Evolutionary conservation across 768 basidiomycete genomes (phyloP).

Genomic region (Hericium alpestre): DNA sequence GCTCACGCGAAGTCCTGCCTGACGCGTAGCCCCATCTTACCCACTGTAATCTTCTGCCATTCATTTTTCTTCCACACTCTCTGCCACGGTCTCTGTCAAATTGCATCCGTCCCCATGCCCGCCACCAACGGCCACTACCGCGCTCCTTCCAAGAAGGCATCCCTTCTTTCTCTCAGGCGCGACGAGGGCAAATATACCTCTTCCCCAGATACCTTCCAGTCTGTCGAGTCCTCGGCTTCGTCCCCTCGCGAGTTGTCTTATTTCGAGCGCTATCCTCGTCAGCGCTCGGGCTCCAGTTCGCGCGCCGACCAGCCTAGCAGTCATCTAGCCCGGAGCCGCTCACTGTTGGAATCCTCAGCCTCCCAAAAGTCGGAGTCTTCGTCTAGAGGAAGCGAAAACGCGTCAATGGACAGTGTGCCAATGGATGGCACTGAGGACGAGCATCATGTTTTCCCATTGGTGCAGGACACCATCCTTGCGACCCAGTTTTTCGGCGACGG

Average conservation of each 20-base stretch:
- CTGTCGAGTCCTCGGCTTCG: slow-evolving; percentile 13
- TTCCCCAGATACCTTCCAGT: slow-evolving; percentile 8
- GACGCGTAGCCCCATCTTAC: not conserved
- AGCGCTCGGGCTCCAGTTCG: slow-evolving; percentile 29
- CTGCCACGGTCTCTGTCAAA: not conserved
- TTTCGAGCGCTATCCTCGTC: slow-evolving; percentile 35
- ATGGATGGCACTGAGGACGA: not conserved
- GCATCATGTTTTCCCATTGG: not conserved
- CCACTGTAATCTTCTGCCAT: not conserved
- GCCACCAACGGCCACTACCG: slow-evolving; percentile 23
- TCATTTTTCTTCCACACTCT: not conserved
- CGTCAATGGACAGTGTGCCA: too few species aligned
- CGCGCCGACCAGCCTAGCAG: not conserved
- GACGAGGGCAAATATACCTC: slow-evolving; percentile 24
- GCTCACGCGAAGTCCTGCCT: not conserved
- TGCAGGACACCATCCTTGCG: not conserved
- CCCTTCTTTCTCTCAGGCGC: slow-evolving; percentile 40
- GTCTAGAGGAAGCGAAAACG: slow-evolving; percentile 5
- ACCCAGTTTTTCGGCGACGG: not conserved
- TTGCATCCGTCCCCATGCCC: slow-evolving; percentile 6
- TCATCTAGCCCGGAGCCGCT: not conserved
- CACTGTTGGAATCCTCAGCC: slow-evolving; percentile 4
- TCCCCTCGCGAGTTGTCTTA: slow-evolving; percentile 11
- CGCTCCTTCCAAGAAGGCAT: slow-evolving; percentile 41
- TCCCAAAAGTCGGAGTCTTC: slow-evolving; percentile 6